Evolutionary conservation across 2,329 filamentous ascomycete genomes (phyloP).

Genomic region (Colletotrichum sp.): DNA sequence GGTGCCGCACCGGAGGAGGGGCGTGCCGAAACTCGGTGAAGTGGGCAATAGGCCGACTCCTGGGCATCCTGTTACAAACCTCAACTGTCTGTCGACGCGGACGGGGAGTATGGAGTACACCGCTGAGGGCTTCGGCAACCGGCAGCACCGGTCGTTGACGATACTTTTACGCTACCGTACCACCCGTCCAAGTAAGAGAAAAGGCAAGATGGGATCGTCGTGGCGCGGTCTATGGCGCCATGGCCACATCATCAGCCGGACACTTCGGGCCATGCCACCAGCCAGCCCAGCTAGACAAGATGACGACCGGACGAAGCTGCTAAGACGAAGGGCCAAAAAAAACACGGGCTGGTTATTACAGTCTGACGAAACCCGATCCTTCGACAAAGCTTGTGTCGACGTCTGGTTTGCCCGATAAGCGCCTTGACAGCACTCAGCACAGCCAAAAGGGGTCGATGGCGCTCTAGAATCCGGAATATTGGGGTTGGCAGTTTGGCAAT

Average conservation of each 20-base stretch:
- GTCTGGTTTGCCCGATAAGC: background rate
- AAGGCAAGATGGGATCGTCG: background rate
- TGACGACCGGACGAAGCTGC: background rate
- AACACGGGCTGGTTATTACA: background rate
- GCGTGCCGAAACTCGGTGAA: background rate
- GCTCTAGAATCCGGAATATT: background rate
- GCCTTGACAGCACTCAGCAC: background rate
- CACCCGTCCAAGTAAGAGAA: background rate
- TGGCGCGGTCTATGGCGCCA: constrained; percentile 4
- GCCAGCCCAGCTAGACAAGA: background rate
- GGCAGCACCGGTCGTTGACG: background rate
- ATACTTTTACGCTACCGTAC: background rate
- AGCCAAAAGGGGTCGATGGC: background rate
- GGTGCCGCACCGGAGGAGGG: background rate
- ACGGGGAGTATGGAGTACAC: background rate
- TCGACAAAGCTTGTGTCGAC: background rate
- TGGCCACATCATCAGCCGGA: constrained; percentile 12
- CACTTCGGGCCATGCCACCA: background rate
- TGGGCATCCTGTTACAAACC: background rate
- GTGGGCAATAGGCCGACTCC: background rate
- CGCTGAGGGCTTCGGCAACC: background rate
- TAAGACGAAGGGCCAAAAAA: background rate
- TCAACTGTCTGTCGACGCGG: background rate
- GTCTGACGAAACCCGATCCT: background rate
- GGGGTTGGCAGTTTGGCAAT: background rate